These are phyloP conservation scores for Metschnikowia vanudenii DNA, from an alignment of 805 yeast species.

Conservation along the genomic window DNA sequence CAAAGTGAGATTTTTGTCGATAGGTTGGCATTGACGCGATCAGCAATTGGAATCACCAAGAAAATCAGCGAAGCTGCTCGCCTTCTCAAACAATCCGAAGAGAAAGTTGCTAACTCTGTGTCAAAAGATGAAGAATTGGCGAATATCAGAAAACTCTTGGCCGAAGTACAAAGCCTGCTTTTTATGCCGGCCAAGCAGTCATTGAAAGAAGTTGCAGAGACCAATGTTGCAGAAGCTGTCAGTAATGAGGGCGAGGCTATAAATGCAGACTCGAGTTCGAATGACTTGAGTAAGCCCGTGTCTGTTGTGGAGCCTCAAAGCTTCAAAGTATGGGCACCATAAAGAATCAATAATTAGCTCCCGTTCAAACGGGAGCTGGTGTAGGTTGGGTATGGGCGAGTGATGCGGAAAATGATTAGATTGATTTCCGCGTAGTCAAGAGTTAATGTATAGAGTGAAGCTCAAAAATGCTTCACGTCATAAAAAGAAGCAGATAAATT, in stretches of 20 bases:
- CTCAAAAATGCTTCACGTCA: not conserved
- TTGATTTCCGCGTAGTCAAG: not conserved
- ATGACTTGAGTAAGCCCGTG: conserved; percentile 26
- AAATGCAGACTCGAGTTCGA: conserved; percentile 2
- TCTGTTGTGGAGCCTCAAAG: conserved; percentile 42
- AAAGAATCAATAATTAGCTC: not conserved
- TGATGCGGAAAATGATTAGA: not conserved
- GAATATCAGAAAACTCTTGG: conserved; percentile 22
- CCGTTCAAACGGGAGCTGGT: too few relatives aligned
- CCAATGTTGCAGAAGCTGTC: conserved; percentile 4
- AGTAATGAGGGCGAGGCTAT: conserved; percentile 6
- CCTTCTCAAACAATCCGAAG: conserved; percentile 12
- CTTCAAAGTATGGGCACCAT: conserved; percentile 47
- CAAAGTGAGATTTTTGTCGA: conserved; percentile 69
- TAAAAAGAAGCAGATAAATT: not conserved
- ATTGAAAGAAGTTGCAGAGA: conserved; percentile 20
- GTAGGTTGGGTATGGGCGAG: not conserved
- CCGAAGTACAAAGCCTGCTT: conserved; percentile 33
- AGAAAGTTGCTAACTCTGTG: conserved; percentile 9
- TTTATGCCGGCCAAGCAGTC: conserved; percentile 33
- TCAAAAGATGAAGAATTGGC: conserved; percentile 9
- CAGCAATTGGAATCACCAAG: conserved; percentile 49
- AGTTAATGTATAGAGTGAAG: not conserved
- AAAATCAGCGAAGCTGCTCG: conserved; percentile 43
- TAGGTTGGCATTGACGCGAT: conserved; percentile 61